Base-by-base conservation (phyloP, 2,329 filamentous ascomycete species). In the Neurospora sp. region DNA sequence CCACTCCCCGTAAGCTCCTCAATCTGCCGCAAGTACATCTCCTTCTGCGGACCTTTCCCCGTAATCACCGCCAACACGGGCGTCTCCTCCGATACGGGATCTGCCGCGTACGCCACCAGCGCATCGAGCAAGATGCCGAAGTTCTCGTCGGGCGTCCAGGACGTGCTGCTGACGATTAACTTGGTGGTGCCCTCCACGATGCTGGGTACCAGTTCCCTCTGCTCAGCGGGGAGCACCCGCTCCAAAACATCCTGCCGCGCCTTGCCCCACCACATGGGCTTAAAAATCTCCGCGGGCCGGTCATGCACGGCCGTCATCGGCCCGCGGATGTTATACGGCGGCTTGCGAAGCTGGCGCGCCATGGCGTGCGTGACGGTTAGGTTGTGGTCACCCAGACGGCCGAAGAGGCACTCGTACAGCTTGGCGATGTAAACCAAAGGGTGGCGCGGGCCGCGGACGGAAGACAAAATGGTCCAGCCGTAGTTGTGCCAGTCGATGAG, bases 401-500 rank as follows among this genome's bases (percentile, higher is more conserved):
- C 91, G 52, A 97, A 87, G 15, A 85, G 78, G 43, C 83, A 86
- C 80, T 99, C 96, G 77, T 97, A 97, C 77, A 85, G 84, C 73
- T 88, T 89, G 33, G 95, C 92, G 8, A 96, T 77, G 37, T 81
- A 84, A 8, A 97, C 93, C n/a, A 97, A 86, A 0, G 90, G 91
- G 77, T 96, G 92, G 6, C 77, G 79, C 1, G 81, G 73, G 52
- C 87, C 84, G 33, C 83, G 81, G 67, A 85, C 87, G 66, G 86
- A 84, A 5, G 86, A 91, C 3, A 99, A 87, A 75, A 99, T 97
- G 8, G 93, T 95, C 85, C 95, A 97, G 74, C 95, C 96, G 80
- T 97, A 98, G 81, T 99, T 99, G 83, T 99, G 96, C 96, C 96
- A 99, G 82, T 99, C 96, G 69, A 98, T 91, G 71, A 98, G 85